Conservation (phyloP, 2,329 filamentous ascomycete species). For the Nemania bipapillata region DNA sequence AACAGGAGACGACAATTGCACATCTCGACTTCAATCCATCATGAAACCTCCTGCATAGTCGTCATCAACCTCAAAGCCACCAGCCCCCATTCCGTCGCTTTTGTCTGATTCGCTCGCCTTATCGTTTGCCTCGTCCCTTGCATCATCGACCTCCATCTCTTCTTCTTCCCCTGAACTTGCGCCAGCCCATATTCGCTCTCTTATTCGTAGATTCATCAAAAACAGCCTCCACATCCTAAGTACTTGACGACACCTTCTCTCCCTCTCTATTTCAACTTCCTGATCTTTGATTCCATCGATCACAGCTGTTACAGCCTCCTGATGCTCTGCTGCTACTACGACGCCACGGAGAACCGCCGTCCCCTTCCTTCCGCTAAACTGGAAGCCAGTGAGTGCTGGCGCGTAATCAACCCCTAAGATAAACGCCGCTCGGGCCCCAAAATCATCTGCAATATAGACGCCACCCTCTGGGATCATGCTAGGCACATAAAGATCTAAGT, state of each 20-base stretch:
- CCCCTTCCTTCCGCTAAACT: slow-evolving; percentile 85
- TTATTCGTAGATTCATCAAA: slow-evolving; percentile 78
- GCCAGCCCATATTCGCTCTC: slow-evolving; percentile 74
- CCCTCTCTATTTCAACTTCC: slow-evolving; percentile 70
- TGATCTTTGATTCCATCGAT: slow-evolving; percentile 75
- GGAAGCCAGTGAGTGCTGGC: slow-evolving; percentile 88
- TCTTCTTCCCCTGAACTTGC: slow-evolving; percentile 63
- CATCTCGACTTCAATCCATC: slow-evolving; percentile 48
- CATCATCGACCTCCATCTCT: slow-evolving; percentile 43
- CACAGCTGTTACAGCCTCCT: slow-evolving; percentile 76
- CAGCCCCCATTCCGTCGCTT: slow-evolving; percentile 55
- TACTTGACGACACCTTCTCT: slow-evolving; percentile 69
- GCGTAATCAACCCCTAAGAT: slow-evolving; percentile 85
- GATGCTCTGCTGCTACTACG: slow-evolving; percentile 77
- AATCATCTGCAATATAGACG: slow-evolving; percentile 71
- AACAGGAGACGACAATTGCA: background rate
- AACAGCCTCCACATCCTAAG: slow-evolving; percentile 80
- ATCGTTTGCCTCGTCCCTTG: slow-evolving; percentile 51
- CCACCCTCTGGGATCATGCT: slow-evolving; percentile 90
- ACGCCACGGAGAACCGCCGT: slow-evolving; percentile 84
- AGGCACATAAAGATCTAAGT: slow-evolving; percentile 91
- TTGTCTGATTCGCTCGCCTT: slow-evolving; percentile 46
- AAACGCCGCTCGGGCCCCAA: slow-evolving; percentile 76
- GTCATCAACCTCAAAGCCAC: slow-evolving; percentile 58
- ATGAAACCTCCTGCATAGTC: slow-evolving; percentile 54